phyloP scores from a whole-genome alignment of 805 yeast genomes.

The Candida taoyuanica region DNA sequence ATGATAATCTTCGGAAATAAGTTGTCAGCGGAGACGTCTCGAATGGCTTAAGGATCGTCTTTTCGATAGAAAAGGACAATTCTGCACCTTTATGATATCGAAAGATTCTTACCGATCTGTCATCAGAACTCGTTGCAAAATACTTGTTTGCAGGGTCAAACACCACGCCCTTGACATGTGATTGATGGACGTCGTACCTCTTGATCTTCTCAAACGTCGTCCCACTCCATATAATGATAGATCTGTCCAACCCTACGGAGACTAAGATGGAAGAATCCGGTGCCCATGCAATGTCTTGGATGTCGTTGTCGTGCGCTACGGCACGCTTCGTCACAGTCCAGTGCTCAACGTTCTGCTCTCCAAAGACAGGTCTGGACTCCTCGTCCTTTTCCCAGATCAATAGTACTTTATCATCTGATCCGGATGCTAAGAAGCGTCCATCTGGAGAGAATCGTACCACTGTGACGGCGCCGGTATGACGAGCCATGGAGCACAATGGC shows the following conservation, averaged over 20 bases:
- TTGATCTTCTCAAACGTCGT: constrained; percentile 84
- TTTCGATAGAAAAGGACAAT: constrained; percentile 81
- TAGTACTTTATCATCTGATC: constrained; percentile 90
- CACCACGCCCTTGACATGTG: constrained; percentile 93
- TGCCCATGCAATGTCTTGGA: constrained; percentile 97
- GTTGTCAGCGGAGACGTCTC: constrained; percentile 86
- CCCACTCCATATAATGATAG: constrained; percentile 92
- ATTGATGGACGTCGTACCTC: constrained; percentile 87
- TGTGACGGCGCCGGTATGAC: constrained; percentile 97
- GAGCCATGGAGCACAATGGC: constrained; percentile 85
- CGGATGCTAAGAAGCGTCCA: constrained; percentile 87
- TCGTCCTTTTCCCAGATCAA: constrained; percentile 93
- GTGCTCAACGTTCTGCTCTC: constrained; percentile 77
- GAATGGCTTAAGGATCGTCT: constrained; percentile 80
- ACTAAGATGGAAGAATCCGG: constrained; percentile 90
- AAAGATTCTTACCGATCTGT: constrained; percentile 82
- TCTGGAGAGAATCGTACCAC: constrained; percentile 89
- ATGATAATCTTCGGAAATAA: constrained; percentile 78
- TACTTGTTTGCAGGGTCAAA: constrained; percentile 98
- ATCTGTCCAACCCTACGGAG: constrained; percentile 90
- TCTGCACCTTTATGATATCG: constrained; percentile 78
- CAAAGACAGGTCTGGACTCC: constrained; percentile 53
- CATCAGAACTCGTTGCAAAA: constrained; percentile 96
- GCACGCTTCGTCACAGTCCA: constrained; percentile 92
- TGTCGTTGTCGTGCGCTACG: constrained; percentile 96